Conservation (phyloP, 1,284 basidiomycete genomes). For the Caloboletus inedulis region DNA sequence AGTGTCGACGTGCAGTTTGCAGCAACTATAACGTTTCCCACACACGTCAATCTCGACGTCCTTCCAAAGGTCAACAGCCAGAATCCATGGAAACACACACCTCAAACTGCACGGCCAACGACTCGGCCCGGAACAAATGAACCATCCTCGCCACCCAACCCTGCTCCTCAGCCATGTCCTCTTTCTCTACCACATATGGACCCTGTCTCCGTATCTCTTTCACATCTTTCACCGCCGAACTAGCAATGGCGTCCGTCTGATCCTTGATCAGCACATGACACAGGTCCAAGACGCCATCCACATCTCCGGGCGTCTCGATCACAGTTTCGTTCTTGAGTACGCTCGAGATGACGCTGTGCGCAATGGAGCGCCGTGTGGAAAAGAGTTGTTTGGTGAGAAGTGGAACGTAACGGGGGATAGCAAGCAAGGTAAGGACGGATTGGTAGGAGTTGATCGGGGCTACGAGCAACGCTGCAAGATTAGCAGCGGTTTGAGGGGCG, state of each 20-base stretch:
- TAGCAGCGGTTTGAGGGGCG: conserved; percentile 78
- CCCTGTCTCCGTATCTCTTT: conserved; percentile 57
- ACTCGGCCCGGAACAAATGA: conserved; percentile 85
- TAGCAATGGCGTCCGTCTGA: conserved; percentile 66
- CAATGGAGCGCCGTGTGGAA: conserved; percentile 83
- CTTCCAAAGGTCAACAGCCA: not conserved
- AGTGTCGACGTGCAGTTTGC: conserved; percentile 84
- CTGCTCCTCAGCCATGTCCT: conserved; percentile 94
- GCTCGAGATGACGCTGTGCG: conserved; percentile 87
- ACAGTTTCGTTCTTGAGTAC: conserved; percentile 93
- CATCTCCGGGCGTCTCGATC: conserved; percentile 87
- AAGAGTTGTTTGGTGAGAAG: conserved; percentile 84
- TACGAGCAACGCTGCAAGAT: conserved; percentile 85
- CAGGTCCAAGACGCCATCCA: conserved; percentile 85
- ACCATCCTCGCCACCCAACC: conserved; percentile 97
- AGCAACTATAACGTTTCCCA: conserved; percentile 53
- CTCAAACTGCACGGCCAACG: conserved; percentile 83
- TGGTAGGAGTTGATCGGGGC: conserved; percentile 94
- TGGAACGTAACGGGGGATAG: conserved; percentile 83
- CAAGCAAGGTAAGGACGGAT: conserved; percentile 90
- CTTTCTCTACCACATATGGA: conserved; percentile 61
- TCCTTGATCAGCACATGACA: conserved; percentile 90
- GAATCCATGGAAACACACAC: conserved; percentile 41
- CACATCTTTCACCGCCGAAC: conserved; percentile 32
- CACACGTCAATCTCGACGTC: not conserved